phyloP scores from a whole-genome alignment of 306 rosid genomes.

The Crotalaria pallida region DNA sequence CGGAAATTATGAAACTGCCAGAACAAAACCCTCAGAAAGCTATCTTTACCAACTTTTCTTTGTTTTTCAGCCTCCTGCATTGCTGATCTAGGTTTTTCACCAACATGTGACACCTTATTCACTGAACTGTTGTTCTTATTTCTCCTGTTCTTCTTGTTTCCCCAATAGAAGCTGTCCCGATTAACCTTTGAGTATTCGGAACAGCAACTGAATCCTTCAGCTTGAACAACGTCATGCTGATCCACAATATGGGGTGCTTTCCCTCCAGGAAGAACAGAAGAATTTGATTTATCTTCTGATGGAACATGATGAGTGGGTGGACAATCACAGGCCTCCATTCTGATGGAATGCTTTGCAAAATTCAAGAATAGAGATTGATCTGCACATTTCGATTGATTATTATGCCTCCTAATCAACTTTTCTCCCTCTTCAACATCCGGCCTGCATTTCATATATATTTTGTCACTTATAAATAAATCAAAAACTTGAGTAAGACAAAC shows the following conservation, averaged over 20 bases:
- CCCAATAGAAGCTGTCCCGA: conserved; percentile 52
- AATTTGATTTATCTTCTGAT: conserved; percentile 51
- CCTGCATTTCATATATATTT: conserved; percentile 41
- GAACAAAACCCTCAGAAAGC: conserved; percentile 72
- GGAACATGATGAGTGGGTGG: conserved; percentile 70
- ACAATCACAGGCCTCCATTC: conserved; percentile 99
- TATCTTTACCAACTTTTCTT: conserved; percentile 65
- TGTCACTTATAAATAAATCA: conserved; percentile 13
- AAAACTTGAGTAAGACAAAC: background rate
- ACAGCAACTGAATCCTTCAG: conserved; percentile 46
- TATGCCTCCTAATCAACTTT: conserved; percentile 78
- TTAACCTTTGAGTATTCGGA: conserved; percentile 56
- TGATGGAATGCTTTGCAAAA: conserved; percentile 96
- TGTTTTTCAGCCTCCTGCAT: conserved; percentile 83
- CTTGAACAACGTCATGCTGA: conserved; percentile 44
- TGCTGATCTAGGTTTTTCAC: conserved; percentile 63
- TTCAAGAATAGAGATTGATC: conserved; percentile 86
- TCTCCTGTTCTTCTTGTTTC: conserved; percentile 59
- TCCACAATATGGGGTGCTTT: conserved; percentile 54
- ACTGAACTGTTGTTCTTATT: conserved; percentile 48
- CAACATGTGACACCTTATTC: conserved; percentile 71
- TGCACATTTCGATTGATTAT: conserved; percentile 73
- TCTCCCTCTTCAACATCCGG: conserved; percentile 96
- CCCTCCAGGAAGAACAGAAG: conserved; percentile 70
- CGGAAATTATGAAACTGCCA: conserved; percentile 99